Evolutionary conservation across 2,329 filamentous ascomycete species (phyloP).

Genomic region (Leptographium radiaticola): DNA sequence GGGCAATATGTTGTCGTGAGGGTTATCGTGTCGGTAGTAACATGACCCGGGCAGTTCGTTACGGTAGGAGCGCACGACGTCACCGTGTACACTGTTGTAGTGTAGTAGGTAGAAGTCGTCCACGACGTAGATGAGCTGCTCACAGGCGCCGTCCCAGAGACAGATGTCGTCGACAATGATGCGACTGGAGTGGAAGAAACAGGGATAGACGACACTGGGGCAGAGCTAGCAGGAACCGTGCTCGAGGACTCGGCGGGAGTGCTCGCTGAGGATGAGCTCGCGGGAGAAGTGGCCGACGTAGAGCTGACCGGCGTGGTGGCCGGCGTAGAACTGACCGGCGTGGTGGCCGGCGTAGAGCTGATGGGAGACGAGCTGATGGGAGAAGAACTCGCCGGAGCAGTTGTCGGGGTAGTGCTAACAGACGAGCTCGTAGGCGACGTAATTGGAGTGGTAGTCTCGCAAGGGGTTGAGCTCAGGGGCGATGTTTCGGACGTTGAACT

Average conservation of each 20-base stretch:
- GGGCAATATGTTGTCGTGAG: neutral
- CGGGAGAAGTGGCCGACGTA: neutral
- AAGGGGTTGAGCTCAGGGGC: neutral
- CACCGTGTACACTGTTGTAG: slow-evolving; percentile 3
- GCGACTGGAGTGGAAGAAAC: neutral
- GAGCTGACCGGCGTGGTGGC: neutral
- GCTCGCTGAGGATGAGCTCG: no score
- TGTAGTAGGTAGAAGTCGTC: slow-evolving; percentile 3
- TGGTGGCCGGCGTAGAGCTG: neutral
- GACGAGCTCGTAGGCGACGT: no score
- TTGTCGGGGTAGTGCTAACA: no score
- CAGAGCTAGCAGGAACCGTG: neutral
- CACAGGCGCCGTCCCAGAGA: neutral
- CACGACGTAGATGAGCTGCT: neutral
- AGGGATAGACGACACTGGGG: neutral
- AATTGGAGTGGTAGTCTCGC: no score
- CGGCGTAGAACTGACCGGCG: neutral
- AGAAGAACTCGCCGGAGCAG: no score
- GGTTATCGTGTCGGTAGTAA: neutral
- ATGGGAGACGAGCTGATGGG: neutral
- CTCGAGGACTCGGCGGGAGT: no score
- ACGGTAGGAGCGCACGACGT: slow-evolving; percentile 5
- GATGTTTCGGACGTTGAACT: neutral
- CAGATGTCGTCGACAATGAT: neutral
- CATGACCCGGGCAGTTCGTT: neutral